Conservation (phyloP, 768 basidiomycete genomes). For the Phaeotremella skinneri region DNA sequence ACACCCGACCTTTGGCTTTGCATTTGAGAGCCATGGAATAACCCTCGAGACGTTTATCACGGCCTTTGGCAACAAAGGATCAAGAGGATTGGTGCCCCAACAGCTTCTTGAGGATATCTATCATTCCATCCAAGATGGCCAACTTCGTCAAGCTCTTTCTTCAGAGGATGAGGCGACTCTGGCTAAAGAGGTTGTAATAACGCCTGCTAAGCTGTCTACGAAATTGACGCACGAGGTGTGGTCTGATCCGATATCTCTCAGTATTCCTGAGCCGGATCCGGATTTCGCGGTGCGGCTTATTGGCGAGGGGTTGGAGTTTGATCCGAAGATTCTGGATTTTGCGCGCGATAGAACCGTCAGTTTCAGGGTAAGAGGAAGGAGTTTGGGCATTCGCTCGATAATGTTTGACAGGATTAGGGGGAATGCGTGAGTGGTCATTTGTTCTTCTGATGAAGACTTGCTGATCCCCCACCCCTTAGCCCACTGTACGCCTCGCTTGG, state of each 20-base stretch:
- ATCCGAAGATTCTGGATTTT: constrained; percentile 80
- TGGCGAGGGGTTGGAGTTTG: constrained; percentile 84
- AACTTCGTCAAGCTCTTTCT: constrained; percentile 66
- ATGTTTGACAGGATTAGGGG: constrained; percentile 78
- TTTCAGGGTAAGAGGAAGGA: constrained; percentile 84
- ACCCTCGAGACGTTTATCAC: constrained; percentile 75
- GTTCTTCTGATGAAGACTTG: background rate
- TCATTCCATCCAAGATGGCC: constrained; percentile 63
- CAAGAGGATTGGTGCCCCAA: constrained; percentile 66
- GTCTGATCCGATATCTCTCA: constrained; percentile 81
- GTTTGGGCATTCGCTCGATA: constrained; percentile 76
- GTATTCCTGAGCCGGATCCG: constrained; percentile 81
- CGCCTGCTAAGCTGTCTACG: constrained; percentile 60
- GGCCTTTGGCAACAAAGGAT: constrained; percentile 76
- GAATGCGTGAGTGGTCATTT: constrained; percentile 61
- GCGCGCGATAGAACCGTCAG: constrained; percentile 73
- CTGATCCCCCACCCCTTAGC: constrained; percentile 15
- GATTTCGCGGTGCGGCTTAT: constrained; percentile 75
- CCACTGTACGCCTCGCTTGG: constrained; percentile 73
- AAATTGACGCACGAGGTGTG: constrained; percentile 82
- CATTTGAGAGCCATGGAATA: constrained; percentile 53
- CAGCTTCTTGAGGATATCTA: constrained; percentile 76
- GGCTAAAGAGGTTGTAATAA: constrained; percentile 61
- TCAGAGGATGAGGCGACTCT: constrained; percentile 30
- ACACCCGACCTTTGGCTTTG: constrained; percentile 56